Evolutionary conservation across 1,284 basidiomycete species (phyloP), one percentile per base, ranked within the genome.

Genomic region (Naganishia albida): DNA sequence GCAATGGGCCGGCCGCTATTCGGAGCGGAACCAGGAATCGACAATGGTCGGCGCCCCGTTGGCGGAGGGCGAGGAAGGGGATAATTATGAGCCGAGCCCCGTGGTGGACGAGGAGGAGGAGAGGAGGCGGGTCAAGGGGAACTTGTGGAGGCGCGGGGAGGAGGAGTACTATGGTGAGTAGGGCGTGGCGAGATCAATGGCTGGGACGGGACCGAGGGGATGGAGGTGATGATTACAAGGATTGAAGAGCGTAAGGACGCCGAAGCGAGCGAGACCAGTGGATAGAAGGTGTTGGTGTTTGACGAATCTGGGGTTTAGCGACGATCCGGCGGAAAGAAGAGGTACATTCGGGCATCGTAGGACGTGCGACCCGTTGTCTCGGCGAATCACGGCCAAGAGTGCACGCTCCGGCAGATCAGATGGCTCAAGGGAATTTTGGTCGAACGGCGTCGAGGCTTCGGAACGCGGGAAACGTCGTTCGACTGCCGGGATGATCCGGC

Each of bases 1-100:
- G 53, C 88, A 91, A 72, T 96, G 93, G 93, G 88, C 91, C 4
- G 81, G 80, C 65, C 87, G 90, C 62, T 95, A 91, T 81, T 87
- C 90, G 65, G 92, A 94, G 72, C 87, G 91, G 62, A 83, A 88
- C n/a, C 83, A 86, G 0, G 80, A 84, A 59, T 89, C 89, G 1
- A 84, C 88, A 0, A 84, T 87, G 43, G 87, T 90, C 54, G 85
- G 85, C 12, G 86, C 87, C 69, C 80, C 87, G 0, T 83, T 87
- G 71, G 92, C 87, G 73, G 91, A 90, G 65, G 92, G 91, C 7
- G 89, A 94, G 76, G 75, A 75, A 62, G 77, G 77, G 8, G 71
- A 66, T 18, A 77, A 79, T 67, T 79, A 79, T 69, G 71, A 71
- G 28, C 76, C 78, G 12, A 59, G 65, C 12, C 66, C 69, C 34